Evolutionary conservation across 257 asterid genomes (phyloP).

Genomic region (Knoxia roxburghii): DNA sequence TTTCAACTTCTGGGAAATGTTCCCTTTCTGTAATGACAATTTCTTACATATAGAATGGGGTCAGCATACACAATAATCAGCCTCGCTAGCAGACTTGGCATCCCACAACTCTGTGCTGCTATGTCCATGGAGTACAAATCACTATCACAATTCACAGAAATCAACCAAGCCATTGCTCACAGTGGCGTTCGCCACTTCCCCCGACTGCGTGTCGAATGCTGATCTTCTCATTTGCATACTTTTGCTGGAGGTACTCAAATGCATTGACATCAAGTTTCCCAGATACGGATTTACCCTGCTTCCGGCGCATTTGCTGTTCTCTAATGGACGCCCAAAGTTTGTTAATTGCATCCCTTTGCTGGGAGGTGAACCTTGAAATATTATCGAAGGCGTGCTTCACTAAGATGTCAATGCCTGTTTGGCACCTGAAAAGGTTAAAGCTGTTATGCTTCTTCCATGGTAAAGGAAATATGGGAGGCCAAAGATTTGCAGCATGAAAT

Average conservation of each 20-base stretch:
- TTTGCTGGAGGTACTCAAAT: slow-evolving; percentile 76
- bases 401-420: slow-evolving; percentile 81
- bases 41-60: neutral
- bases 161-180: slow-evolving; percentile 94
- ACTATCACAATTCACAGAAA: neutral
- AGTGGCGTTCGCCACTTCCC: slow-evolving; percentile 61
- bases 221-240: slow-evolving; percentile 82
- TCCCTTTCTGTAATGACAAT: neutral
- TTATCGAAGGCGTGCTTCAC: slow-evolving; percentile 79
- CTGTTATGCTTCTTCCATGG: neutral
- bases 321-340: slow-evolving; percentile 85
- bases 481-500: neutral
- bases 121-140: neutral
- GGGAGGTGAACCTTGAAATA: slow-evolving; percentile 62
- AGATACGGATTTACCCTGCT: slow-evolving; percentile 89
- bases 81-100: neutral
- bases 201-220: slow-evolving; percentile 89
- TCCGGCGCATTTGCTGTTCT: slow-evolving; percentile 78
- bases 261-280: slow-evolving; percentile 93
- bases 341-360: slow-evolving; percentile 71
- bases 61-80: neutral
- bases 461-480: neutral
- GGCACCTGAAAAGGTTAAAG: slow-evolving; percentile 62
- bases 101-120: neutral
- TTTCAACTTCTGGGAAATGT: neutral